phyloP scores from a whole-genome alignment of 768 basidiomycete species.

The Antrodiella citrinella region DNA sequence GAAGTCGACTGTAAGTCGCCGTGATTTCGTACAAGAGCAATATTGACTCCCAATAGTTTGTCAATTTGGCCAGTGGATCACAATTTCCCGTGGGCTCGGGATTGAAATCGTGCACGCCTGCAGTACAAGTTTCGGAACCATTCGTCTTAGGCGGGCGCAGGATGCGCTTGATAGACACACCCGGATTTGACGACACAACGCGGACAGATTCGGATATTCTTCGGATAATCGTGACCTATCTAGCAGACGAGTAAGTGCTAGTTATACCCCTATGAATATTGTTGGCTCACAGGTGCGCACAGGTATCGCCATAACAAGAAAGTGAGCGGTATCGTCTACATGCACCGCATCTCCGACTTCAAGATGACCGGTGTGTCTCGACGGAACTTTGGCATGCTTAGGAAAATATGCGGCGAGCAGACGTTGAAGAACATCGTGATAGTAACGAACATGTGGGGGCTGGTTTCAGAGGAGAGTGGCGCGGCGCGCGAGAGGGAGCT shows the following conservation, averaged over 20 bases:
- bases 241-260: conserved; percentile 7
- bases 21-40: neutral
- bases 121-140: conserved; percentile 33
- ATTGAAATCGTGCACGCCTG: conserved; percentile 43
- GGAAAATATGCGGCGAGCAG: conserved; percentile 16
- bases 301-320: conserved; percentile 12
- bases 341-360: conserved; percentile 20
- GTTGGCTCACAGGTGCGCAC: conserved; percentile 11
- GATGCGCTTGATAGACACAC: conserved; percentile 49
- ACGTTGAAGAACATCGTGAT: conserved; percentile 36
- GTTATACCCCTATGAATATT: neutral
- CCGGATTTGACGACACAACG: conserved; percentile 50
- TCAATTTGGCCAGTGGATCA: conserved; percentile 45
- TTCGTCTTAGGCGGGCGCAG: conserved; percentile 35
- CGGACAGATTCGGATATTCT: conserved; percentile 13
- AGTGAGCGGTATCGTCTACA: conserved; percentile 19
- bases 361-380: conserved; percentile 12
- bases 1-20: conserved; percentile 11
- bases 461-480: conserved; percentile 29
- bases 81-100: conserved; percentile 35
- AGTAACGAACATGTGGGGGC: conserved; percentile 47
- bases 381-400: conserved; percentile 17
- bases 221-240: conserved; percentile 10
- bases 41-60: conserved; percentile 31
- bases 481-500: conserved; percentile 39